phyloP scores from a whole-genome alignment of 2,329 filamentous ascomycete genomes.

The Camptophora hylomeconis region DNA sequence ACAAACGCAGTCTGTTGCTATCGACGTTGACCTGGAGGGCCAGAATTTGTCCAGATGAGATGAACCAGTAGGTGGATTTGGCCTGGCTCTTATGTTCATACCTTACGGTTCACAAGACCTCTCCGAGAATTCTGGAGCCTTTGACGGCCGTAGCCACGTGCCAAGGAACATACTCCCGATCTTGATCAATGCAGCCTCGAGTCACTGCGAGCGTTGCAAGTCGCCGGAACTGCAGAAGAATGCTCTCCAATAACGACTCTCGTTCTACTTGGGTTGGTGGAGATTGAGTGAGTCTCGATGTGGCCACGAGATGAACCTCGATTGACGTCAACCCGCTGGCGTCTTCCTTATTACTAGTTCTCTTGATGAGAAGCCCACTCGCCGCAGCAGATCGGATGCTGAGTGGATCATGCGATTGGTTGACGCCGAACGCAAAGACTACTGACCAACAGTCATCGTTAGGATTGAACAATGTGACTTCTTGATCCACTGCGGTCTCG shows the following conservation, averaged over 20 bases:
- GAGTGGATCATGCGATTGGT: constrained; percentile 27
- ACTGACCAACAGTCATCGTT: constrained; percentile 49
- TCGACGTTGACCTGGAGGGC: too few relatives aligned
- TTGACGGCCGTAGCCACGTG: constrained; percentile 33
- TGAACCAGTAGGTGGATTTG: too few relatives aligned
- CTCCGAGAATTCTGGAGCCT: constrained; percentile 17
- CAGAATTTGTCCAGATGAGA: too few relatives aligned
- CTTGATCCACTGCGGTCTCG: constrained; percentile 30
- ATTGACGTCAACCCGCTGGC: too few relatives aligned
- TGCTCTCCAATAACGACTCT: constrained; percentile 27
- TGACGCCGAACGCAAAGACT: constrained; percentile 38
- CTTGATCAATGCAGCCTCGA: constrained; percentile 28
- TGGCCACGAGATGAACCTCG: too few relatives aligned
- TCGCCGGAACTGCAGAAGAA: constrained; percentile 32
- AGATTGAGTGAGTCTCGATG: too few relatives aligned
- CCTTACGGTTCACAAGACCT: constrained; percentile 9
- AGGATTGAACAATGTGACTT: constrained; percentile 43
- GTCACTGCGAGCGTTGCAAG: constrained; percentile 29
- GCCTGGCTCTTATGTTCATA: too few relatives aligned
- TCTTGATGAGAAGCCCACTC: constrained; percentile 35
- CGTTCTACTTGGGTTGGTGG: constrained; percentile 9
- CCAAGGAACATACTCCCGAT: constrained; percentile 31
- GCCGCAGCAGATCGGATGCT: constrained; percentile 28
- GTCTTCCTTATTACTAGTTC: constrained; percentile 27
- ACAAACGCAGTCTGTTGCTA: too few relatives aligned